Evolutionary conservation across 2,329 filamentous ascomycete species (phyloP), one percentile per base, ranked within the genome.

Genomic region (Neoscytalidium dimidiatum): DNA sequence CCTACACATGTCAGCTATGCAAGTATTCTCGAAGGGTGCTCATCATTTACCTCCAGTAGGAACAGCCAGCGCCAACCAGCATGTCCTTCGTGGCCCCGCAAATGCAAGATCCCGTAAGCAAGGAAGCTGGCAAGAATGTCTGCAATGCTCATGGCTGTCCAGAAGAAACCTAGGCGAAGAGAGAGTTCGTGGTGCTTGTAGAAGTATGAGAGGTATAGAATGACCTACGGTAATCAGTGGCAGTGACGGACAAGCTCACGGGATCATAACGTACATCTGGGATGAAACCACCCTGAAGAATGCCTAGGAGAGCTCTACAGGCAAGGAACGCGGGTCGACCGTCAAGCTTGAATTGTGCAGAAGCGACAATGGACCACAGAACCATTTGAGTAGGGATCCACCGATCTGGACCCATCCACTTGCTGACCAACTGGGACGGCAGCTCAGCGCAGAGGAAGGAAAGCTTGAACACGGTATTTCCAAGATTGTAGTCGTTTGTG

Each of bases 231-330:
- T 14, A 8, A 21, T 63, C 23, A 58, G 31, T 48, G 56, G 19
- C 11, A 6, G n/a, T 26, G 26, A 66, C 41, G 19, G 8, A 17
- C 11, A 4, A 56, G 8, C 1, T 19, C n/a, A 26, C 17, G 1
- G 56, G 33, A 17, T 13, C 9, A 6, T 1, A 28, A 14, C 31
- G 23, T 21, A 58, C 53, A 23, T 58, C 53, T 29, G 82, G 82
- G 31, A 84, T 84, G 64, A 84, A 84, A 0, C 82, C 82, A 21
- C 83, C 82, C 78, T 82, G 82, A 17, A 82, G 69, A 2, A 84
- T 73, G 1, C 82, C 83, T 2, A 85, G 68, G 2, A 84, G 67
- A 2, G 77, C 78, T 33, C 81, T 78, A 64, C 78, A 73, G 2
- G 78, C 77, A 56, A 79, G 82, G 64, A 80, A 83, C 5, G 73